Evolutionary conservation across 768 basidiomycete species (phyloP).

Genomic region (Podaxis sp.): DNA sequence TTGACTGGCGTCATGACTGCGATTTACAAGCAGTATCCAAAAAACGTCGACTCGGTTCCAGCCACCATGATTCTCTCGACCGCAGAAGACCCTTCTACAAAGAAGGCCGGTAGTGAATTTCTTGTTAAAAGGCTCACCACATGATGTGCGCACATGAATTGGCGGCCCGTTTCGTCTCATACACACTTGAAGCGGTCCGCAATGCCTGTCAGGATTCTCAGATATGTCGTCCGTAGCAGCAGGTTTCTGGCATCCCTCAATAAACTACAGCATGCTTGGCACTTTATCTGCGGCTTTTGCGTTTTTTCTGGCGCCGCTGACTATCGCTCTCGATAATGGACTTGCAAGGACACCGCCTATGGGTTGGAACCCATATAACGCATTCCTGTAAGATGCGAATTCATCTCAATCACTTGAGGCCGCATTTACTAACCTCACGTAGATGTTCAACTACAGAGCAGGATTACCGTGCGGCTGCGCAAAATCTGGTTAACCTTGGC

Average conservation of each 20-base stretch:
- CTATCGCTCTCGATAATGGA: slow-evolving; percentile 35
- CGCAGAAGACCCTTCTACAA: background rate
- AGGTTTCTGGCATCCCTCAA: background rate
- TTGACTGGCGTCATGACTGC: too few species aligned
- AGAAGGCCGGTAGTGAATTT: background rate
- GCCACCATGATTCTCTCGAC: too few species aligned
- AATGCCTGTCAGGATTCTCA: background rate
- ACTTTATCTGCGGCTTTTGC: background rate
- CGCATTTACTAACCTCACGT: background rate
- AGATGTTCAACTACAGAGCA: slow-evolving; percentile 44
- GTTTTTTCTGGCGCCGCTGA: slow-evolving; percentile 14
- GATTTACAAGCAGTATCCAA: too few species aligned
- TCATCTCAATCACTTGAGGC: background rate
- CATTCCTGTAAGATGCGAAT: slow-evolving; percentile 35
- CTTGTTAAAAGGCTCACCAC: background rate
- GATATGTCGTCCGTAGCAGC: background rate
- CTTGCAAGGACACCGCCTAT: slow-evolving; percentile 43
- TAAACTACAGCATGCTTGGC: slow-evolving; percentile 10
- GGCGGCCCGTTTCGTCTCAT: background rate
- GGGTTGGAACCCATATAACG: slow-evolving; percentile 53
- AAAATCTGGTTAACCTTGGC: slow-evolving; percentile 36
- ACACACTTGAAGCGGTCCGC: background rate
- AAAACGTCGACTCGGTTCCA: too few species aligned
- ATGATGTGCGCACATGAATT: slow-evolving; percentile 12
- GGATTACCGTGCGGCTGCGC: slow-evolving; percentile 40